A percentile compares a stretch with the other conserved stretches of the same genome.
Evolutionary conservation across 176 grass and related monocot genomes (phyloP).

Genomic region (Juncus inflexus): DNA sequence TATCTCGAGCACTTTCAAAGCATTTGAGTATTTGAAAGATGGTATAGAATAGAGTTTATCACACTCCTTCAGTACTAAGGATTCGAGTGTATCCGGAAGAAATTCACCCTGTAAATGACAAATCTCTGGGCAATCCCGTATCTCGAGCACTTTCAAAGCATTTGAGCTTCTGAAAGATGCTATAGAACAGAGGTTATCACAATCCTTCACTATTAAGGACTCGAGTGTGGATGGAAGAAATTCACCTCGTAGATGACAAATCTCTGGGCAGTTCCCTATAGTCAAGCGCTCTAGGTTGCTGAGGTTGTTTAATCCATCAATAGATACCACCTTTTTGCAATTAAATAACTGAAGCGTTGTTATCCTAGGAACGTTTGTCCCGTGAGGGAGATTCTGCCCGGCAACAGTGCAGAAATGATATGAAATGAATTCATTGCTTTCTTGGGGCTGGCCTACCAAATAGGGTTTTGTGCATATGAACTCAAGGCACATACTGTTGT

Average conservation of each 20-base stretch:
- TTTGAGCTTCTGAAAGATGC: neutral
- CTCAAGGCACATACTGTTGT: neutral
- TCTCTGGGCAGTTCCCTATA: neutral
- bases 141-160: neutral
- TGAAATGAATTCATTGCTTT: neutral
- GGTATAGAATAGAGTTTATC: no score
- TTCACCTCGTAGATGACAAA: neutral
- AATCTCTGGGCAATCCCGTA: neutral
- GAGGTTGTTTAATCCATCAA: neutral
- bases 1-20: neutral
- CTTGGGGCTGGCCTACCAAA: neutral
- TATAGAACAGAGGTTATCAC: neutral
- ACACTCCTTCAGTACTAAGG: no score
- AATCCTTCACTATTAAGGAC: neutral
- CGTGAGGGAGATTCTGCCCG: neutral
- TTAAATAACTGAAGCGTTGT: neutral
- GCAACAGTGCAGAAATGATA: slow-evolving; percentile 4
- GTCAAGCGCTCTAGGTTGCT: neutral
- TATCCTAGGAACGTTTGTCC: neutral
- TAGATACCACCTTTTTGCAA: neutral
- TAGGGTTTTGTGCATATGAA: slow-evolving; percentile 2
- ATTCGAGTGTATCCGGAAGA: no score
- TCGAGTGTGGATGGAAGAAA: slow-evolving; percentile 2
- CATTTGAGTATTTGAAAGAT: no score
- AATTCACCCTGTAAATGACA: no score